phyloP scores from a whole-genome alignment of 1,284 basidiomycete species.

The Ceratobasidium sp. region DNA sequence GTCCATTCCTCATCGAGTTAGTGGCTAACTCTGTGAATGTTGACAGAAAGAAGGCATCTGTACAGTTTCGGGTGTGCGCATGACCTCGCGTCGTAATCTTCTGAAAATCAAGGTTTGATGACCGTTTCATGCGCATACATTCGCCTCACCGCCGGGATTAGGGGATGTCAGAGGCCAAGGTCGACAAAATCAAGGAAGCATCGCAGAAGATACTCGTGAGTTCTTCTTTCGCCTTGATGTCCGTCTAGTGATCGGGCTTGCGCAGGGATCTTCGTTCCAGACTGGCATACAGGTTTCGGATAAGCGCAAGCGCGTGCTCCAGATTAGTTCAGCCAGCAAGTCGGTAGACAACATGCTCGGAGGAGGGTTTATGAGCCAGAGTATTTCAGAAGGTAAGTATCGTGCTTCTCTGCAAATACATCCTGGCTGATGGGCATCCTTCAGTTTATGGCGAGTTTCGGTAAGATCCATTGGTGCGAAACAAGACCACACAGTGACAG shows the following conservation, averaged over 20 bases:
- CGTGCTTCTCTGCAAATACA: neutral
- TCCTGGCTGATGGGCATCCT: neutral
- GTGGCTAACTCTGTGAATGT: constrained; percentile 53
- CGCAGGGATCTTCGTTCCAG: constrained; percentile 83
- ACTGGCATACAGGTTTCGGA: constrained; percentile 89
- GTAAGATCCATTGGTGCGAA: neutral
- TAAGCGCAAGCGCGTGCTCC: constrained; percentile 77
- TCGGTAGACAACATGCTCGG: constrained; percentile 86
- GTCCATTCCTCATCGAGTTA: constrained; percentile 14
- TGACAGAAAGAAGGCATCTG: constrained; percentile 50
- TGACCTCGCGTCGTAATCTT: constrained; percentile 86
- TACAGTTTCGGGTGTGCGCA: constrained; percentile 80
- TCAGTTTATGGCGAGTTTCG: constrained; percentile 76
- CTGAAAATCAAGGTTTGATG: constrained; percentile 84
- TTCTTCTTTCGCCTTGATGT: neutral
- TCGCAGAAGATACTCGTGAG: constrained; percentile 80
- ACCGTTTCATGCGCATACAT: constrained; percentile 42
- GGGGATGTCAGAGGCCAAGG: constrained; percentile 90
- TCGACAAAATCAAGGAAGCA: constrained; percentile 95
- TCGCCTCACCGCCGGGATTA: constrained; percentile 47
- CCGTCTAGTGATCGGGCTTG: neutral
- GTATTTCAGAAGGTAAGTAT: constrained; percentile 81
- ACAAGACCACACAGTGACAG: neutral
- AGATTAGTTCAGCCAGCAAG: constrained; percentile 90
- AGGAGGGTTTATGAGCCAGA: constrained; percentile 65